Conservation (phyloP, 1,284 basidiomycete species). For the Pseudozyma hubeiensis region DNA sequence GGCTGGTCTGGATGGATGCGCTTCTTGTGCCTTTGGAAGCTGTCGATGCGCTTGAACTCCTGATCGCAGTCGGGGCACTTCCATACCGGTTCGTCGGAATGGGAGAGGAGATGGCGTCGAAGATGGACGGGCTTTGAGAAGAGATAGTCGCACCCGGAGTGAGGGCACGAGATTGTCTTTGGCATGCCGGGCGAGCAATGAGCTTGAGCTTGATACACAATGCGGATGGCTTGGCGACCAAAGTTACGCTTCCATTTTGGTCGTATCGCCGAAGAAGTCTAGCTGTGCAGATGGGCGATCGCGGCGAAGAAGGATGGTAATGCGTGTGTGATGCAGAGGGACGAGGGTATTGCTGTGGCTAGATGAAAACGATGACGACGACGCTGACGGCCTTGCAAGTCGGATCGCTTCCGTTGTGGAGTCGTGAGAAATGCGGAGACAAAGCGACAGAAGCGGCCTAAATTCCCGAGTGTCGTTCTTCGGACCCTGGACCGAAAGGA, state of each 20-base stretch:
- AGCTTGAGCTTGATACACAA: background rate
- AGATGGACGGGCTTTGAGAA: conserved; percentile 50
- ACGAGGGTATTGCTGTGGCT: background rate
- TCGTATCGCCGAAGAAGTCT: background rate
- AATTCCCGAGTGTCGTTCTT: too few species aligned
- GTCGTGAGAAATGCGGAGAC: background rate
- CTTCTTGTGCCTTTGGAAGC: conserved; percentile 52
- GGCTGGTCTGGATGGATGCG: conserved; percentile 44
- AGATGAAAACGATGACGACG: background rate
- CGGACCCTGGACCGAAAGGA: too few species aligned
- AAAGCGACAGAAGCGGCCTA: background rate
- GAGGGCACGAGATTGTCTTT: conserved; percentile 46
- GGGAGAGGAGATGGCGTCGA: conserved; percentile 42
- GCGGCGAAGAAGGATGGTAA: background rate
- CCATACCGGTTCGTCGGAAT: conserved; percentile 43
- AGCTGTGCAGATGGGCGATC: background rate
- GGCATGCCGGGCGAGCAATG: conserved; percentile 18
- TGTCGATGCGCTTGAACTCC: conserved; percentile 51
- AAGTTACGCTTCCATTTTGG: background rate
- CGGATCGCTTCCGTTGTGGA: background rate
- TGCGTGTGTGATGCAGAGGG: background rate
- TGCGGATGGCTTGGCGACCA: background rate
- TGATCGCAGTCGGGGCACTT: conserved; percentile 43
- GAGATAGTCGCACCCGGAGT: conserved; percentile 41
- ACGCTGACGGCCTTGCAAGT: background rate